Evolutionary conservation across 2,329 filamentous ascomycete species (phyloP).

Genomic region (Aspergillus proliferans): DNA sequence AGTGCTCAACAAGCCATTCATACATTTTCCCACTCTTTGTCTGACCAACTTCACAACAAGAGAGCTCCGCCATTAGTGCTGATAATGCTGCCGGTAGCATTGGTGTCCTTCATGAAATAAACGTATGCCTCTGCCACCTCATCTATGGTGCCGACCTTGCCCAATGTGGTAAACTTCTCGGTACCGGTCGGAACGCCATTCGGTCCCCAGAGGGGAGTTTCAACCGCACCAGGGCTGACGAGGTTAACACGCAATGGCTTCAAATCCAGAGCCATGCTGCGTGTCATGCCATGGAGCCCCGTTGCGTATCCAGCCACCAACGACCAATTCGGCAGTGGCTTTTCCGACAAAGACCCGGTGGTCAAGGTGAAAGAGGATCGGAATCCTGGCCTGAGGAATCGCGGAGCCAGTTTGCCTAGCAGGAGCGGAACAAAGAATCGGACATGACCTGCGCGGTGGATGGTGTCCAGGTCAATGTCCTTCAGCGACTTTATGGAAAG

Average conservation of each 20-base stretch:
- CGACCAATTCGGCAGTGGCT: slow-evolving; percentile 48
- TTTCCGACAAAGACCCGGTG: slow-evolving; percentile 47
- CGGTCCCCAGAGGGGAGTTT: slow-evolving; percentile 41
- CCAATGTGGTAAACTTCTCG: slow-evolving; percentile 15
- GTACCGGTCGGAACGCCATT: slow-evolving; percentile 14
- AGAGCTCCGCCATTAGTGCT: slow-evolving; percentile 30
- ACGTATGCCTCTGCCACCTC: slow-evolving; percentile 46
- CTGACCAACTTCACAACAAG: background rate
- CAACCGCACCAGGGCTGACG: slow-evolving; percentile 51
- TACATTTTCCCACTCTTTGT: too few species aligned
- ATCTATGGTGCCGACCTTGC: slow-evolving; percentile 32
- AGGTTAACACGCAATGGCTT: slow-evolving; percentile 59
- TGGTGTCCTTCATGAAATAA: slow-evolving; percentile 33
- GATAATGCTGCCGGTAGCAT: slow-evolving; percentile 35
- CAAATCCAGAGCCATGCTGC: slow-evolving; percentile 57
- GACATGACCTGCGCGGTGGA: slow-evolving; percentile 42
- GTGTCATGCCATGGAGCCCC: slow-evolving; percentile 48
- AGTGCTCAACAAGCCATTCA: too few species aligned
- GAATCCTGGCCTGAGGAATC: slow-evolving; percentile 38
- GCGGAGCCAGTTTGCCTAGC: slow-evolving; percentile 45
- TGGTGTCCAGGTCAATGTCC: slow-evolving; percentile 37
- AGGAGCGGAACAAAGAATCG: slow-evolving; percentile 49
- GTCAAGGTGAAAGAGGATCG: slow-evolving; percentile 52
- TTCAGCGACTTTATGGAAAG: slow-evolving; percentile 36
- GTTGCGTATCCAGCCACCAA: slow-evolving; percentile 45